Percentiles rank a stretch among this genome's conserved stretches.
phyloP scores from a whole-genome alignment of 768 basidiomycete genomes.

The Amanita exitialis region DNA sequence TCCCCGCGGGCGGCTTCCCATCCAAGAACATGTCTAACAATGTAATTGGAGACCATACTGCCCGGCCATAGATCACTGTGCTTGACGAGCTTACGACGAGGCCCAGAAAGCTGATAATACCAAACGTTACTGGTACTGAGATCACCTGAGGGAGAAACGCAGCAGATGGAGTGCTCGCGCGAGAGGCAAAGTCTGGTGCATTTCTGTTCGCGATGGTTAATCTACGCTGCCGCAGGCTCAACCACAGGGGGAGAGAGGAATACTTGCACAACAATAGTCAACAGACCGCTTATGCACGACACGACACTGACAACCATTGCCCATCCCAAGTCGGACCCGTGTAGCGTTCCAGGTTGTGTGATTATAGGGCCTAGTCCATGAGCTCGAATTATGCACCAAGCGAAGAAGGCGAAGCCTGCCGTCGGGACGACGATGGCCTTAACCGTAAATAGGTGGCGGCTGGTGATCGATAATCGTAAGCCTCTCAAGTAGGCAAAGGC shows the following conservation, averaged over 20 bases:
- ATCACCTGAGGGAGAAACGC: conserved; percentile 59
- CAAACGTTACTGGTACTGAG: conserved; percentile 64
- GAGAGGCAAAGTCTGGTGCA: conserved; percentile 69
- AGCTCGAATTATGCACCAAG: conserved; percentile 72
- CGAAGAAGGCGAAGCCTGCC: conserved; percentile 61
- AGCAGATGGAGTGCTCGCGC: conserved; percentile 42
- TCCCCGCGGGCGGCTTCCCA: conserved; percentile 46
- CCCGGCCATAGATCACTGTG: conserved; percentile 62
- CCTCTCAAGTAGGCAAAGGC: background rate
- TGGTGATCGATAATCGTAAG: conserved; percentile 14
- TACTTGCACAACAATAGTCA: conserved; percentile 57
- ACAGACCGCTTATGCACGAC: conserved; percentile 75
- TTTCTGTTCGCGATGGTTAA: conserved; percentile 29
- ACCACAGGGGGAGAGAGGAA: background rate
- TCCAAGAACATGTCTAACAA: conserved; percentile 62
- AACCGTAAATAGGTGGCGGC: conserved; percentile 69
- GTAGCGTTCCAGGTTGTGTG: conserved; percentile 47
- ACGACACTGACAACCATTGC: conserved; percentile 65
- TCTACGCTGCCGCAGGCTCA: background rate
- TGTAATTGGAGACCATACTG: conserved; percentile 74
- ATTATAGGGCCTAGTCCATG: conserved; percentile 71
- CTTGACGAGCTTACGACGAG: conserved; percentile 77
- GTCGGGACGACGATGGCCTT: conserved; percentile 67
- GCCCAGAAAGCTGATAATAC: conserved; percentile 67
- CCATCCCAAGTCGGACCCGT: conserved; percentile 70